Conservation (phyloP, 1,139 yeast species). For the Sugiyamaella paludigena region DNA sequence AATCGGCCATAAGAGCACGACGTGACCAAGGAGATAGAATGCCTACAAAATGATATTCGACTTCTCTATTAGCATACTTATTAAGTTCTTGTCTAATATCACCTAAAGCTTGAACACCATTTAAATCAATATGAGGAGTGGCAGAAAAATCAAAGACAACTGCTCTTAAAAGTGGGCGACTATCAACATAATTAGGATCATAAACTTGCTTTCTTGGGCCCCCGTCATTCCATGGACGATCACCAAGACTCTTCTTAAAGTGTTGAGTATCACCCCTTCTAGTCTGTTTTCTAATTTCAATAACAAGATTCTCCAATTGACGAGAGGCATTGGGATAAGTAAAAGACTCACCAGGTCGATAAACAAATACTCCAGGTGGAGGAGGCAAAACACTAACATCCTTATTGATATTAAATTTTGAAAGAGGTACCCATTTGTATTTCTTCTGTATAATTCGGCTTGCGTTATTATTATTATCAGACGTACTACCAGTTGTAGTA, state of each 20-base stretch:
- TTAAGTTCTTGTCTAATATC: slow-evolving; percentile 74
- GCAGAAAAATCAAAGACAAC: slow-evolving; percentile 79
- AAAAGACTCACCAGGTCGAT: slow-evolving; percentile 77
- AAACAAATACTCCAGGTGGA: slow-evolving; percentile 87
- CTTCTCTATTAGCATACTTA: slow-evolving; percentile 75
- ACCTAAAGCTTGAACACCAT: slow-evolving; percentile 73
- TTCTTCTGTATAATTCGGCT: slow-evolving; percentile 13
- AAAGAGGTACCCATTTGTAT: slow-evolving; percentile 70
- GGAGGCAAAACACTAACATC: slow-evolving; percentile 65
- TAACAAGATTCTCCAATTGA: slow-evolving; percentile 68
- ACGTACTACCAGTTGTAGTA: neutral
- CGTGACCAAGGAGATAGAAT: slow-evolving; percentile 84
- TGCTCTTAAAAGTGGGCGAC: slow-evolving; percentile 65
- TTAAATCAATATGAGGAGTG: slow-evolving; percentile 72
- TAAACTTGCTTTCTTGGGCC: slow-evolving; percentile 49
- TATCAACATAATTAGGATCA: slow-evolving; percentile 42
- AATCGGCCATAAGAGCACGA: slow-evolving; percentile 69
- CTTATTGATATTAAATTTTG: slow-evolving; percentile 55
- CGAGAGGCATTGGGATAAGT: slow-evolving; percentile 77
- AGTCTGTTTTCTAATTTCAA: slow-evolving; percentile 62
- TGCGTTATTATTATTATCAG: slow-evolving; percentile 2
- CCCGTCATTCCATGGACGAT: slow-evolving; percentile 90
- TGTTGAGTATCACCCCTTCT: slow-evolving; percentile 53
- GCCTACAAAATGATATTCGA: slow-evolving; percentile 87
- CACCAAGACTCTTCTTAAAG: slow-evolving; percentile 50